phyloP scores from a whole-genome alignment of 768 basidiomycete species.

The Pulveroboletus sp. region DNA sequence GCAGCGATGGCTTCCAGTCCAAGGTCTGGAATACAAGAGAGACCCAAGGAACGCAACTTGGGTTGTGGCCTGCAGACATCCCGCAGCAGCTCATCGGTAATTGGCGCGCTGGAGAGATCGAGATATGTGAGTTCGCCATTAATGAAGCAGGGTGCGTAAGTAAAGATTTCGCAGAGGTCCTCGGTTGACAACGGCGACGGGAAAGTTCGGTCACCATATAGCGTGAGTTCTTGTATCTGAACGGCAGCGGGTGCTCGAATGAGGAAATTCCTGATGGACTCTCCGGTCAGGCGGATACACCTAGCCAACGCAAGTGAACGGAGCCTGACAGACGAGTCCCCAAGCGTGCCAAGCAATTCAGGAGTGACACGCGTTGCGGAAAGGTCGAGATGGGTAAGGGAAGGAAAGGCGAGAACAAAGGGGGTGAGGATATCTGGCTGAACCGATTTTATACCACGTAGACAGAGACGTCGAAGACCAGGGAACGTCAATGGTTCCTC shows the following conservation, averaged over 20 bases:
- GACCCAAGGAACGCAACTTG: conserved; percentile 78
- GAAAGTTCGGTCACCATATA: conserved; percentile 88
- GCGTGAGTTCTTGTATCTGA: conserved; percentile 69
- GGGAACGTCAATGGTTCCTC: conserved; percentile 61
- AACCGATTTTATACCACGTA: conserved; percentile 80
- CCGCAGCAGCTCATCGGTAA: conserved; percentile 52
- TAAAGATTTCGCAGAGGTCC: conserved; percentile 65
- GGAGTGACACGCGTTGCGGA: conserved; percentile 82
- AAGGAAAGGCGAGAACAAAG: conserved; percentile 78
- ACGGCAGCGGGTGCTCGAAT: conserved; percentile 59
- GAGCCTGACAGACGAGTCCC: conserved; percentile 64
- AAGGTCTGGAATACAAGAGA: conserved; percentile 79
- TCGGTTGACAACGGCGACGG: conserved; percentile 61
- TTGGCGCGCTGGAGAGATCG: conserved; percentile 80
- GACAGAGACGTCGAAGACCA: conserved; percentile 69
- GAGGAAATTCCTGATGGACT: conserved; percentile 71
- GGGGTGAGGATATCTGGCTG: conserved; percentile 61
- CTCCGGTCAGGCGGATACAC: conserved; percentile 78
- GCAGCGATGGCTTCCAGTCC: conserved; percentile 57
- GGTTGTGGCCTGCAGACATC: conserved; percentile 59
- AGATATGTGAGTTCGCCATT: conserved; percentile 76
- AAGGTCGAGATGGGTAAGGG: conserved; percentile 85
- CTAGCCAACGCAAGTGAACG: conserved; percentile 79
- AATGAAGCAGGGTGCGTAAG: conserved; percentile 73
- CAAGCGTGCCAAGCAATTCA: conserved; percentile 66